Evolutionary conservation across 1,284 basidiomycete genomes (phyloP).

Genomic region (Athelia psychrophila): DNA sequence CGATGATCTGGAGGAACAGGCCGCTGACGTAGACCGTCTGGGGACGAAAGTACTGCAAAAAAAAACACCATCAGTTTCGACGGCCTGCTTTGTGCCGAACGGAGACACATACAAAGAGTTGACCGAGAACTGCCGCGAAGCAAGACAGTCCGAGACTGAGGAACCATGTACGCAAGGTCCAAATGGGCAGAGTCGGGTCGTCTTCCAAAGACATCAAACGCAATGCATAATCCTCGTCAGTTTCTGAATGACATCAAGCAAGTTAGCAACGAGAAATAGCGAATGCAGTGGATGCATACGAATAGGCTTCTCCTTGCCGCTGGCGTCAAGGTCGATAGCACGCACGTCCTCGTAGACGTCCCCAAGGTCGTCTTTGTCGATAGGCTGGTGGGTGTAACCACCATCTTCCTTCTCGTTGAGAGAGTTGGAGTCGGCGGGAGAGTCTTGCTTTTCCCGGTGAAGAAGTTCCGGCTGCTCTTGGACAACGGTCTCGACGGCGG

Average conservation of each 20-base stretch:
- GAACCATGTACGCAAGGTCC: slow-evolving; percentile 48
- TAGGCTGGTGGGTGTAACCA: too few species aligned
- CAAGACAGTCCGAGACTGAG: slow-evolving; percentile 47
- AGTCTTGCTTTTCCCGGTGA: too few species aligned
- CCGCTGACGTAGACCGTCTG: slow-evolving; percentile 58
- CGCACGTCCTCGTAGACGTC: slow-evolving; percentile 34
- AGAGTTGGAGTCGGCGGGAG: too few species aligned
- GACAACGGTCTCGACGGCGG: too few species aligned
- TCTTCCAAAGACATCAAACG: slow-evolving; percentile 55
- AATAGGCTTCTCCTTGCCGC: slow-evolving; percentile 38
- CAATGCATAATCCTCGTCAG: slow-evolving; percentile 44
- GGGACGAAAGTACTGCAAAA: slow-evolving; percentile 41
- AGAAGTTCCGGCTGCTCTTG: too few species aligned
- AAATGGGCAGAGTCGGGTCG: slow-evolving; percentile 51
- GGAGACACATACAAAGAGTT: slow-evolving; percentile 44
- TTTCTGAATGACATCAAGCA: slow-evolving; percentile 22
- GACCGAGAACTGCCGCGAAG: slow-evolving; percentile 55
- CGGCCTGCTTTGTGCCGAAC: too few species aligned
- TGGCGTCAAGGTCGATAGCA: slow-evolving; percentile 32
- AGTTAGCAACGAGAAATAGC: too few species aligned
- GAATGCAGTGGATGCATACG: slow-evolving; percentile 16
- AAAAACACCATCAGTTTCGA: too few species aligned
- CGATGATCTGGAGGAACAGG: slow-evolving; percentile 54
- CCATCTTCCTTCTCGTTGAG: too few species aligned
- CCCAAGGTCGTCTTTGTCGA: slow-evolving; percentile 7